A percentile compares a stretch with the other conserved stretches of the same genome.
These are phyloP conservation scores for Nemania sp. DNA, from an alignment of 2,329 filamentous ascomycete species.

Conservation along the genomic window DNA sequence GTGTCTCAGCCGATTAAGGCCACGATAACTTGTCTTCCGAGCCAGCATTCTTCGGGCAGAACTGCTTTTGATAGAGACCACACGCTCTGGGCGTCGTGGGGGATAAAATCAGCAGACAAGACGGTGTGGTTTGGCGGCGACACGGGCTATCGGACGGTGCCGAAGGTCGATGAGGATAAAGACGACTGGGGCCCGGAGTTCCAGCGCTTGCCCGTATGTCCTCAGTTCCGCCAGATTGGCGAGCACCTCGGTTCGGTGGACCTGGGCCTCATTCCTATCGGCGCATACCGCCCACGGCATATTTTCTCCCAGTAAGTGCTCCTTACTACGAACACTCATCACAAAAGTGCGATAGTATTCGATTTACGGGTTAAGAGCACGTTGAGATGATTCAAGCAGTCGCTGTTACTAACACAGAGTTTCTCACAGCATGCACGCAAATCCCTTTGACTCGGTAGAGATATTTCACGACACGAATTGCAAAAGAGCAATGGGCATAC, in stretches of 20 bases:
- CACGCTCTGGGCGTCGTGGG: slow-evolving; percentile 91
- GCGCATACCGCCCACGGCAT: slow-evolving; percentile 75
- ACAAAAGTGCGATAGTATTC: too few species aligned
- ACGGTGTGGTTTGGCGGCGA: slow-evolving; percentile 90
- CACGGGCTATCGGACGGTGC: slow-evolving; percentile 85
- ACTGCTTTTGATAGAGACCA: slow-evolving; percentile 68
- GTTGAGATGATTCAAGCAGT: not conserved
- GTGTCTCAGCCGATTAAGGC: slow-evolving; percentile 70
- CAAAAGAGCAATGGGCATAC: slow-evolving; percentile 78
- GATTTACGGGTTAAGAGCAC: not conserved
- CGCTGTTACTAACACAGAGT: not conserved
- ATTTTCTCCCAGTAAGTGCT: slow-evolving; percentile 64
- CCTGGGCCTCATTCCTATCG: slow-evolving; percentile 89
- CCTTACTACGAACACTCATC: too few species aligned
- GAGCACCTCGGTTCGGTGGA: slow-evolving; percentile 81
- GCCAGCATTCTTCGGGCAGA: slow-evolving; percentile 79
- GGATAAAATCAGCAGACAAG: slow-evolving; percentile 68
- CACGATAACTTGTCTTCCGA: slow-evolving; percentile 76
- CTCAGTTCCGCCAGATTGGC: slow-evolving; percentile 85
- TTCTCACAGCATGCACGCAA: slow-evolving; percentile 67
- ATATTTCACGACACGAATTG: slow-evolving; percentile 87
- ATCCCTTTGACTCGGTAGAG: slow-evolving; percentile 84
- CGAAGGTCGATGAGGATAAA: slow-evolving; percentile 57
- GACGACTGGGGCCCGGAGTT: slow-evolving; percentile 75
- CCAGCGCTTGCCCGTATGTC: slow-evolving; percentile 70